phyloP scores from a whole-genome alignment of 192 early-diverging fungal species.

The Backusella mclennaniae region DNA sequence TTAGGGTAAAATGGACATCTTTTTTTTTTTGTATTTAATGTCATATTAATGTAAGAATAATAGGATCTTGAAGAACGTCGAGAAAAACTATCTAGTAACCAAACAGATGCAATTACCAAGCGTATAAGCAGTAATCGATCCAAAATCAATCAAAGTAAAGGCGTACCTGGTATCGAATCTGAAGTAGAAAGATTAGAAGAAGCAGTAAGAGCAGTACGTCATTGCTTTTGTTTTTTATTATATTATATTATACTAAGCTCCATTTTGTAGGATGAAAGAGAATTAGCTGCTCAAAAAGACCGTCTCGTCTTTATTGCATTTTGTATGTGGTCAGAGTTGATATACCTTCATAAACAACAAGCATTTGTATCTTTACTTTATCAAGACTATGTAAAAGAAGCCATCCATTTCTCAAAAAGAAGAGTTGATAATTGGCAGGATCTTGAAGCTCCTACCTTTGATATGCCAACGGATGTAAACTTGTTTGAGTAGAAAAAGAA shows the following conservation, averaged over 20 bases:
- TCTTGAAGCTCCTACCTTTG: slow-evolving; percentile 28
- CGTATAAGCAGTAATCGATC: slow-evolving; percentile 50
- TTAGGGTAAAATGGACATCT: slow-evolving; percentile 37
- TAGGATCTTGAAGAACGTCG: slow-evolving; percentile 49
- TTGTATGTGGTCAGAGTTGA: slow-evolving; percentile 61
- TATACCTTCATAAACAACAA: slow-evolving; percentile 61
- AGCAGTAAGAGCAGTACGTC: slow-evolving; percentile 39
- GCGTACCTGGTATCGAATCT: slow-evolving; percentile 38
- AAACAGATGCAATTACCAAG: slow-evolving; percentile 51
- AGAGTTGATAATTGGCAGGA: slow-evolving; percentile 29
- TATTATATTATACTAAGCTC: neutral
- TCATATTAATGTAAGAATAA: neutral
- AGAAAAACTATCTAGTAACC: slow-evolving; percentile 45
- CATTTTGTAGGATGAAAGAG: slow-evolving; percentile 43
- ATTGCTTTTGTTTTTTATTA: neutral
- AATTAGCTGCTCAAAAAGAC: slow-evolving; percentile 45
- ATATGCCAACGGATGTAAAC: slow-evolving; percentile 30
- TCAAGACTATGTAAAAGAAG: slow-evolving; percentile 60
- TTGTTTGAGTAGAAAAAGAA: slow-evolving; percentile 17
- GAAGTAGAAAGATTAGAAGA: slow-evolving; percentile 38
- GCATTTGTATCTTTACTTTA: slow-evolving; percentile 58
- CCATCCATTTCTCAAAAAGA: slow-evolving; percentile 44
- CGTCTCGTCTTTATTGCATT: slow-evolving; percentile 46
- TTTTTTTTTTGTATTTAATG: neutral
- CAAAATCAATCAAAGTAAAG: slow-evolving; percentile 45